Evolutionary conservation across 345 rosid genomes (phyloP), one percentile per base, ranked within the genome.

Genomic region (Camelina sativa): DNA sequence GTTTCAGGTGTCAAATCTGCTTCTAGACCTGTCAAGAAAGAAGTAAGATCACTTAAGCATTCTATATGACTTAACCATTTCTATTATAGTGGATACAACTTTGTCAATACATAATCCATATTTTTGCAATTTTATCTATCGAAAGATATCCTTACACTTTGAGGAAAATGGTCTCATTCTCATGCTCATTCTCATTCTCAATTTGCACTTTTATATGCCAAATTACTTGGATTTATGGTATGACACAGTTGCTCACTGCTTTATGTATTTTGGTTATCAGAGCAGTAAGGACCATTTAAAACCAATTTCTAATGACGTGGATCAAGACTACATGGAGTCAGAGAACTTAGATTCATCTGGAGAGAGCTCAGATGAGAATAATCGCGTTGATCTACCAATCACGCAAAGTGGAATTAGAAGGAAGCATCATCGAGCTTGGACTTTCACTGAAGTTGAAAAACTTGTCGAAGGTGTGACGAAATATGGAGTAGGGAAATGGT

Each of bases 351-450:
- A 87, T 70, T 81, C 85, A 11, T 76, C 85, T 23, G 85, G 77
- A 75, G 82, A 84, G 69, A 58, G 72, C 55, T 82, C 88, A 12
- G 87, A 82, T 69, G 88, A 84, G 35, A 79, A 84, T 66, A n/a
- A 28, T 53, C 9, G 25, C 67, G 85, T 23, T 68, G 79, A 81
- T 25, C 83, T 75, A 59, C 88, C 87, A 25, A 79, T 86, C 2
- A 68, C 80, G 34, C 88, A 84, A 80, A 89, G 86, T 74, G 89
- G 85, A 76, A 41, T 83, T 8, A 84, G 93, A 81, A 84, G 97
- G 88, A 95, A 95, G 73, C 91, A 86, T 82, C 99, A 91, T 74
- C 89, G 96, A 78, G 96, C 97, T 38, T 95, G 99, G 99, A 87
- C 97, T 71, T 84, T 91, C 43, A 69, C 91, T 6, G 97, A 95